A percentile compares a stretch with the other conserved stretches of the same genome.
Conservation (phyloP, 352 stramenopile genomes). For the Pythium apleroticum region DNA sequence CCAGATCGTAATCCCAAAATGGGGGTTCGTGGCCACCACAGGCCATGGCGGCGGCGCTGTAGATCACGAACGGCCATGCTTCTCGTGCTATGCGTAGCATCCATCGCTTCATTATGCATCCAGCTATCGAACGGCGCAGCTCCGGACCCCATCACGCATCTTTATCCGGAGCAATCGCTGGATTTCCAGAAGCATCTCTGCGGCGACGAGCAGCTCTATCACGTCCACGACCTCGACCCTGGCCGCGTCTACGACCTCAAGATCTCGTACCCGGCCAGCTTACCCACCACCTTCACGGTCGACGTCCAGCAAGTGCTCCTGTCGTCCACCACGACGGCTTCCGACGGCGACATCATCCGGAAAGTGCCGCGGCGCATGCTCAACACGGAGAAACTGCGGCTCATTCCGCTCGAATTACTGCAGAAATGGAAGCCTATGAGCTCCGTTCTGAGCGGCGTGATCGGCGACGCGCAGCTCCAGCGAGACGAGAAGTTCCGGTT, state of each 20-base stretch:
- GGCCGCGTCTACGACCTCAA: constrained; percentile 71
- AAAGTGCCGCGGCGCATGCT: constrained; percentile 40
- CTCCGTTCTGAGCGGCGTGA: constrained; percentile 6
- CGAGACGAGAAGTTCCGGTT: constrained; percentile 28
- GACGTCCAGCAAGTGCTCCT: constrained; percentile 43
- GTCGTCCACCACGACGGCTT: constrained; percentile 14
- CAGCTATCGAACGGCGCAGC: constrained; percentile 11
- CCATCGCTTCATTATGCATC: constrained; percentile 11
- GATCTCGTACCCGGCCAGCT: constrained; percentile 66
- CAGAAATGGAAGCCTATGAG: constrained; percentile 20
- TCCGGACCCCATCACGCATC: constrained; percentile 18
- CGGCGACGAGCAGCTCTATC: constrained; percentile 49
- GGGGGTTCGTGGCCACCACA: not conserved
- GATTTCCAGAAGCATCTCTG: constrained; percentile 41
- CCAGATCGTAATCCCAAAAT: not conserved
- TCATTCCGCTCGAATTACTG: constrained; percentile 46
- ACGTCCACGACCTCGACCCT: constrained; percentile 45
- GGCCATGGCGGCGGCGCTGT: constrained; percentile 8
- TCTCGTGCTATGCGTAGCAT: constrained; percentile 9
- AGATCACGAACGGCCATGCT: not conserved
- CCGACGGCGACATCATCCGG: constrained; percentile 22
- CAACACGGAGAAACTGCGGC: constrained; percentile 70
- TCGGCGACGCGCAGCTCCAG: constrained; percentile 16
- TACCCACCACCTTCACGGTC: constrained; percentile 55
- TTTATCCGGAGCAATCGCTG: constrained; percentile 48